Evolutionary conservation across 495 filamentous ascomycete species (phyloP).

Genomic region (Daldinia loculata): DNA sequence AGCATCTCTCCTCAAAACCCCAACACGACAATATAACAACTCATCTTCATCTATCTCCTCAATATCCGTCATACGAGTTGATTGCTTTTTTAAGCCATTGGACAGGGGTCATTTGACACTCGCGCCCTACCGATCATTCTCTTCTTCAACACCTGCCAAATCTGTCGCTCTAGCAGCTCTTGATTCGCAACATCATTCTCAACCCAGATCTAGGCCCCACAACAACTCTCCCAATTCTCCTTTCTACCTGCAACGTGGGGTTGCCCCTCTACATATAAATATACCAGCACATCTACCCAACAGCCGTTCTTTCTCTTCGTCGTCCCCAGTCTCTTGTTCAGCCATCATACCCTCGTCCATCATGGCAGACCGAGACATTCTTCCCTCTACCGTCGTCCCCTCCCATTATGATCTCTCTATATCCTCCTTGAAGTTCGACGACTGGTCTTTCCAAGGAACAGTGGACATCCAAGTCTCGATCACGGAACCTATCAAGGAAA

Average conservation of each 20-base stretch:
- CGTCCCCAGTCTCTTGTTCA: slow-evolving; percentile 38
- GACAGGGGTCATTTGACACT: slow-evolving; percentile 24
- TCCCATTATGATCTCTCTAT: slow-evolving; percentile 86
- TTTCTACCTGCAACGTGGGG: slow-evolving; percentile 15
- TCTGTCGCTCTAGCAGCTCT: slow-evolving; percentile 27
- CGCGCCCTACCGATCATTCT: slow-evolving; percentile 20
- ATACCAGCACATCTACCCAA: slow-evolving; percentile 4
- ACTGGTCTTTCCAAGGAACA: slow-evolving; percentile 83
- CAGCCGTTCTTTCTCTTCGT: slow-evolving; percentile 41
- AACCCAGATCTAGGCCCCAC: slow-evolving; percentile 31
- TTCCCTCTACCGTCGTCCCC: slow-evolving; percentile 75
- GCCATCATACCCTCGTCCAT: slow-evolving; percentile 48
- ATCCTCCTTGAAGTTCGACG: slow-evolving; percentile 76
- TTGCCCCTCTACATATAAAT: slow-evolving; percentile 21
- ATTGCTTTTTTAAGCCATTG: slow-evolving; percentile 33
- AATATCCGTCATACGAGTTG: slow-evolving; percentile 18
- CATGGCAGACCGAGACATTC: slow-evolving; percentile 63
- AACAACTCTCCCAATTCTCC: slow-evolving; percentile 13
- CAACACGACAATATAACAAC: slow-evolving; percentile 24
- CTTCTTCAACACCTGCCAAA: slow-evolving; percentile 43
- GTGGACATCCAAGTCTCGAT: slow-evolving; percentile 71
- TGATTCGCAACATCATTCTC: slow-evolving; percentile 37
- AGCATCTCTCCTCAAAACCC: slow-evolving; percentile 20
- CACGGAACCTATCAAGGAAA: slow-evolving; percentile 68
- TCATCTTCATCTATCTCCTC: not conserved